Percentiles rank a stretch among this genome's conserved stretches.
Conservation (phyloP, 805 yeast species). For the Cyberlindnera japonica region DNA sequence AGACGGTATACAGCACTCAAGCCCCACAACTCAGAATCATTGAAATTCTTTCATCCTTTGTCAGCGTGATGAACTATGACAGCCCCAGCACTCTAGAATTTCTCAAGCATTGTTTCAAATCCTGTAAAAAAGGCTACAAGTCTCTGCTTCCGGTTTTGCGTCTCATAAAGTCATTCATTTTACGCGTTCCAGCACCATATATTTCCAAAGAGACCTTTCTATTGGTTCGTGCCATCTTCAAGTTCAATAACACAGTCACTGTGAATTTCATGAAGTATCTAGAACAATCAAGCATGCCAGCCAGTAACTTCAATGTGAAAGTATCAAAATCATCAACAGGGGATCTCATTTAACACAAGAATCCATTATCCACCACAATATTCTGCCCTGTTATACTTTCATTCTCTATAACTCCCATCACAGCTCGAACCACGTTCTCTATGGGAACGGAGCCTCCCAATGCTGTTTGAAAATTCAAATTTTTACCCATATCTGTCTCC, state of each 20-base stretch:
- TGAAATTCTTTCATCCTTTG: slow-evolving; percentile 9
- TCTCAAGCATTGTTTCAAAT: slow-evolving; percentile 7
- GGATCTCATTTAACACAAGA: slow-evolving; percentile 14
- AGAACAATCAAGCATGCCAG: not conserved
- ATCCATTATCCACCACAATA: slow-evolving; percentile 31
- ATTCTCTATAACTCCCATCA: slow-evolving; percentile 22
- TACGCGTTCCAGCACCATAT: not conserved
- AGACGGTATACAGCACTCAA: slow-evolving; percentile 8
- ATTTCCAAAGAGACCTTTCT: slow-evolving; percentile 3
- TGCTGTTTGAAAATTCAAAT: slow-evolving; percentile 19
- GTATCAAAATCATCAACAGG: slow-evolving; percentile 10
- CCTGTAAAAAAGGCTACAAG: slow-evolving; percentile 11
- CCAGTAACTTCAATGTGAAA: not conserved
- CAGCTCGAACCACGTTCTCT: slow-evolving; percentile 25
- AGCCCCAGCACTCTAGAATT: slow-evolving; percentile 5
- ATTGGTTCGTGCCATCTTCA: slow-evolving; percentile 9
- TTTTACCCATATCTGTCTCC: slow-evolving; percentile 54
- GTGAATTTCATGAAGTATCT: not conserved
- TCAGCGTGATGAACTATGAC: slow-evolving; percentile 2
- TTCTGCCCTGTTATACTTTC: slow-evolving; percentile 30
- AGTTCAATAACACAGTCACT: slow-evolving; percentile 3
- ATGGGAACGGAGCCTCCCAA: slow-evolving; percentile 19
- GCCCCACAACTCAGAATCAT: slow-evolving; percentile 11
- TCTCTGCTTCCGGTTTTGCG: slow-evolving; percentile 18
- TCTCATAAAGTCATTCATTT: slow-evolving; percentile 11